Evolutionary conservation across 495 filamentous ascomycete species (phyloP), one percentile per base, ranked within the genome.

Genomic region (Podospora pseudocomata): DNA sequence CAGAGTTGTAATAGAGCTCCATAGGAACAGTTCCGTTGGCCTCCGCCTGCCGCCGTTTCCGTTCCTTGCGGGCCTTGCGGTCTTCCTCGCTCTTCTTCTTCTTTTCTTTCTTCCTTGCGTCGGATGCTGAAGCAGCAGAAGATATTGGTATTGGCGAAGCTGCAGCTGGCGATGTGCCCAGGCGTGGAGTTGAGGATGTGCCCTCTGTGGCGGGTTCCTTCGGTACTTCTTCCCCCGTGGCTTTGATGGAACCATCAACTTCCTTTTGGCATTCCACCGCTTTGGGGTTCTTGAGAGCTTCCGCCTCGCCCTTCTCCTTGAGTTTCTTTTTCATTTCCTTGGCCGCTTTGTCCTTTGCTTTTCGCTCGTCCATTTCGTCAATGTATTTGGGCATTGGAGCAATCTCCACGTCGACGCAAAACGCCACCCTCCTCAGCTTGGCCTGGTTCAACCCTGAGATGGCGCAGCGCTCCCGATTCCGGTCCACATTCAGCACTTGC

Each of bases 351-450:
- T 75, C 80, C 58, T 76, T 76, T 3, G 59, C 67, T 19, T 78
- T 79, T 67, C 72, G 73, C 3, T 67, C 70, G 4, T 28, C 62
- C 0, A 65, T 19, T 27, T 73, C 84, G 11, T 88, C 86, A 23
- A 66, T 75, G 69, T 90, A 86, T 68, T 79, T 82, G 4, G 85
- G 84, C 76, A 84, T 83, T 27, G 80, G 83, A 56, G 95, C 94
- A 73, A 99, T 95, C 79, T 99, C 95, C 15, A 99, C 95, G 76
- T 99, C 95, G 4, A 99, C 95, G 71, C 91, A 96, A 72, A 99
- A 99, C 2, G 93, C 91, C 2, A 99, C 95, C 44, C 92, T 85
- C 23, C 93, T 85, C 39, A 99, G 79, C 69, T 95, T 96, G 19
- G 85, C 86, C 68, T 90, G 88, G 67, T 94, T 88, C 23, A 99